Base-by-base conservation (phyloP, 2,329 filamentous ascomycete species). In the Phyllosticta citribraziliensis region DNA sequence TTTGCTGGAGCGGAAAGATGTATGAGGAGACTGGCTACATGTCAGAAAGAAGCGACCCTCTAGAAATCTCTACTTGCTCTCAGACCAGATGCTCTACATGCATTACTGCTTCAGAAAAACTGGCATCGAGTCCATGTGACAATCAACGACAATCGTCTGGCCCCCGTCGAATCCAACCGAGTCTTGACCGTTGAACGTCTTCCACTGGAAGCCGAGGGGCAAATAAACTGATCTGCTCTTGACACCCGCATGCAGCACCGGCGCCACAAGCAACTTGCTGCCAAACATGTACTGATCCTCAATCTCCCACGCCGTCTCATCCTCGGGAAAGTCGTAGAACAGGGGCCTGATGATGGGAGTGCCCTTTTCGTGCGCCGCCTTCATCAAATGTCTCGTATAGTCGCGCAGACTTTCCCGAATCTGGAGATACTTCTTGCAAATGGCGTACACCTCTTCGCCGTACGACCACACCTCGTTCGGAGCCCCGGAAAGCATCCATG, bases 391-490 rank as follows among this genome's bases (percentile, higher is more conserved):
- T 2, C 85, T 72, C 0, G 80, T 84, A 63, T 88, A 88, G 1
- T 76, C 76, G 4, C 84, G 75, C 68, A 88, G 62, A 35, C 78
- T 68, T 70, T 88, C 85, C 2, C 85, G 77, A 12, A 88, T 74
- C 5, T 66, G 64, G 67, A 88, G 76, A 64, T 86, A 87, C 65
- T 77, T 81, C 67, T 78, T 77, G 69, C 82, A 85, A 33, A 88
- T 85, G 33, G 74, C 76, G 63, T 84, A 85, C 0, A 85, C 79
- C 27, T 83, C 77, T 6, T 80, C 76, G 0, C 85, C 84, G 66
- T 86, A 88, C 0, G 79, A 84, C 85, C 85, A 88, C 1, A 88
- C 80, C 69, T 88, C 85, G 65, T 87, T 86, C 0, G 75, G 70
- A 0, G 80, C 83, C 14, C 83, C 84, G 11, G 73, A 73, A 12